A percentile compares a stretch with the other conserved stretches of the same genome.
Conservation (phyloP, 192 early-diverging fungal genomes). For the Coemansia sp. region DNA sequence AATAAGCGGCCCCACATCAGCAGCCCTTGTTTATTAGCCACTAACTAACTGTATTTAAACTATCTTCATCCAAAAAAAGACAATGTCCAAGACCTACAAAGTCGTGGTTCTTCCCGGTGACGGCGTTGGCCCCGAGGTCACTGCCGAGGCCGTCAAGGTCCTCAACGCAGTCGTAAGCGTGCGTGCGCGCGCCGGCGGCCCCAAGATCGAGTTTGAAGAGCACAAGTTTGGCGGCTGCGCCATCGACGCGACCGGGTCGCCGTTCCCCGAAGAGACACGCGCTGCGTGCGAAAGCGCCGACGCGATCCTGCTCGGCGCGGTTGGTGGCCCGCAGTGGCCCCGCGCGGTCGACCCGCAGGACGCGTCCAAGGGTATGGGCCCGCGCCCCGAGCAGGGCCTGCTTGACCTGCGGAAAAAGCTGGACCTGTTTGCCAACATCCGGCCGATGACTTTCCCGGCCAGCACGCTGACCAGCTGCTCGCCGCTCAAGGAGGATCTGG, state of each 20-base stretch:
- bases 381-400: constrained; percentile 93
- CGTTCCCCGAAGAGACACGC: constrained; percentile 82
- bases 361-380: constrained; percentile 67
- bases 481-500: constrained; percentile 88
- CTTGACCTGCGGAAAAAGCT: constrained; percentile 89
- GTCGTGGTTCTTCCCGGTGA: constrained; percentile 88
- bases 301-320: constrained; percentile 95
- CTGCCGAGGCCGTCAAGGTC: constrained; percentile 85
- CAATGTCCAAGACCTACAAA: constrained; percentile 53
- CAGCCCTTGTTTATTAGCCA: too few relatives aligned
- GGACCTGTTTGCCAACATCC: constrained; percentile 94
- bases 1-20: too few relatives aligned
- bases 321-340: constrained; percentile 97
- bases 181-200: constrained; percentile 59
- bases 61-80: neutral
- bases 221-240: constrained; percentile 89
- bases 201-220: constrained; percentile 70
- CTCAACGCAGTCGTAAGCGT: constrained; percentile 74
- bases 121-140: constrained; percentile 95
- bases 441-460: constrained; percentile 91
- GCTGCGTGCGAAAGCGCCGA: constrained; percentile 77
- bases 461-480: constrained; percentile 77
- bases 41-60: neutral
- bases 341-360: constrained; percentile 64
- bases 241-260: constrained; percentile 86